Base-by-base conservation (phyloP, 208 protist species). In the Kentomonas sorsogonicus region DNA sequence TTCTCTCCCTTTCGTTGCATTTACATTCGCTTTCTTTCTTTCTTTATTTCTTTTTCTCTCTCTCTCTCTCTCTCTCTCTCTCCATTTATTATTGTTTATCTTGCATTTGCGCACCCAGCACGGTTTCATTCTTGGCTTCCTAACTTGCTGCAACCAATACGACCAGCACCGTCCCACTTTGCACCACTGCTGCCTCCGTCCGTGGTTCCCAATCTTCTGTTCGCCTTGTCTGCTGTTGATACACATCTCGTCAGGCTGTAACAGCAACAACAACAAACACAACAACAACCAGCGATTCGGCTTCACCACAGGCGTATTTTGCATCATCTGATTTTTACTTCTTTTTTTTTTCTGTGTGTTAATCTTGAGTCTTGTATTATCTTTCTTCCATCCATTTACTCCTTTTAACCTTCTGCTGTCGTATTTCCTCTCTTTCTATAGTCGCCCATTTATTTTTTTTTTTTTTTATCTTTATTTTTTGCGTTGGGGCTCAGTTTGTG, bases 241-340 rank as follows among this genome's bases (percentile, higher is more conserved):
- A n/a, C n/a, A 38, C 33, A 11, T 38, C 9, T 15, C 33, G 33
- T 38, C 11, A 11, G 9, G 5, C 33, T 15, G 11, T 11, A 38
- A 38, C 33, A 38, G 11, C 33, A 38, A 38, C 33, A 38, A 38
- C 33, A 38, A 18, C 7, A 18, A 47, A 5, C 6, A 47, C 43
- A 47, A 47, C 18, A 47, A 18, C 43, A 47, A 40, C 36, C 36
- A n/a, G n/a, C n/a, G n/a, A n/a, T n/a, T n/a, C n/a, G n/a, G n/a
- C n/a, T n/a, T n/a, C n/a, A n/a, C n/a, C n/a, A n/a, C n/a, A n/a
- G 30, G 9, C 23, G 30, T 10, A 53, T 10, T 53, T 1, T 13
- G 9, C 47, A 53, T 33, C 23, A 9, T 11, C 20, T 33, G 25
- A 22, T 36, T 33, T 11, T 18, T 23, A 11, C n/a, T 18, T 46